A percentile compares a stretch with the other conserved stretches of the same genome.
Conservation (phyloP, 2,329 filamentous ascomycete species). For the Byssothecium circinans region DNA sequence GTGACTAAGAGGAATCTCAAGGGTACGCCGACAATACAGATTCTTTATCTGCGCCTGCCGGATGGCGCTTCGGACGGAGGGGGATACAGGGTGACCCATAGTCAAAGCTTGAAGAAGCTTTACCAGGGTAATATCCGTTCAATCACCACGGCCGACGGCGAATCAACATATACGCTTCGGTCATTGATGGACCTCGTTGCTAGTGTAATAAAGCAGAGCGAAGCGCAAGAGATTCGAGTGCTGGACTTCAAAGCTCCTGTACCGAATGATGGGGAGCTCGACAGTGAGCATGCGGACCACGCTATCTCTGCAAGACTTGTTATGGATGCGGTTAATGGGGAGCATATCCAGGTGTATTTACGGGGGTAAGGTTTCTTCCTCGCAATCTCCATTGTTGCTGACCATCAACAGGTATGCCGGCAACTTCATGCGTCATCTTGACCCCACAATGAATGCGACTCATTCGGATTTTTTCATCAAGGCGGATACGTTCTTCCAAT, state of each 20-base stretch:
- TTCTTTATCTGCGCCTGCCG: constrained; percentile 31
- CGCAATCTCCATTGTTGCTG: neutral
- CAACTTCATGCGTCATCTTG: constrained; percentile 17
- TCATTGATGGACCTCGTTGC: constrained; percentile 20
- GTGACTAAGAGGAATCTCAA: constrained; percentile 16
- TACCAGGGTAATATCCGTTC: constrained; percentile 20
- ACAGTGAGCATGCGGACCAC: constrained; percentile 31
- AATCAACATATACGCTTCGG: constrained; percentile 22
- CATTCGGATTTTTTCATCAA: constrained; percentile 18
- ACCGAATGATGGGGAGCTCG: constrained; percentile 11
- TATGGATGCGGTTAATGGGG: constrained; percentile 19
- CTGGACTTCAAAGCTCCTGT: constrained; percentile 24
- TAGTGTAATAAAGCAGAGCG: constrained; percentile 16
- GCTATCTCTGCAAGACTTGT: constrained; percentile 30
- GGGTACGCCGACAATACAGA: constrained; percentile 20
- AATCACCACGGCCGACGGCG: constrained; percentile 22
- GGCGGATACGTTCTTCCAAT: constrained; percentile 21
- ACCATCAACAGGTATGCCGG: constrained; percentile 21
- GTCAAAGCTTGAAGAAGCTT: constrained; percentile 24
- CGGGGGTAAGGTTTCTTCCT: constrained; percentile 14
- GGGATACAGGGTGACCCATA: constrained; percentile 16
- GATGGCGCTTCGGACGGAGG: constrained; percentile 22
- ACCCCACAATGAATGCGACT: constrained; percentile 13
- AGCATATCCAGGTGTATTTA: constrained; percentile 14
- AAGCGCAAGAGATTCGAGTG: constrained; percentile 21